A percentile compares a stretch with the other conserved stretches of the same genome.
These are phyloP conservation scores for Heterococcus sp. DNA, from an alignment of 108 stramenopile genomes.

Conservation along the genomic window DNA sequence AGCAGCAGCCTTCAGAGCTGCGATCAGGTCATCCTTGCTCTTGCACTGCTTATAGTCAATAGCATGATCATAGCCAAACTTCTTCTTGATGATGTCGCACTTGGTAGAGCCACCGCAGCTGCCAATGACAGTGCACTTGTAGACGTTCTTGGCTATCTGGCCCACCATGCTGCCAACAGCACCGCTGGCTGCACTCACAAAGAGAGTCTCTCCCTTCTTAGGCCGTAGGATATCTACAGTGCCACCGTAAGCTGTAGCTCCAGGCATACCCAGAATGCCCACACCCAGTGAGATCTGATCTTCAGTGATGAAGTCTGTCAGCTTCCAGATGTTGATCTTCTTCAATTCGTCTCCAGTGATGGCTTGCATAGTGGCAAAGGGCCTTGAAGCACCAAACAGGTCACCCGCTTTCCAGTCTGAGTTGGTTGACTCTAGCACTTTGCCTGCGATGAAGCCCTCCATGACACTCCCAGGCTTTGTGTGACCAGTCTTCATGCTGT, in stretches of 20 bases:
- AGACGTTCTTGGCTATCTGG: conserved; percentile 17
- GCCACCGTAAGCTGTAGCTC: conserved; percentile 25
- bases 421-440: conserved; percentile 10
- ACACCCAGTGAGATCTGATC: conserved; percentile 6
- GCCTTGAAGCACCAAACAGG: conserved; percentile 5
- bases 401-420: conserved; percentile 9
- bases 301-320: neutral
- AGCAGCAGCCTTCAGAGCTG: neutral
- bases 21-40: neutral
- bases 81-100: neutral
- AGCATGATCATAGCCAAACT: conserved; percentile 9
- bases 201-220: conserved; percentile 26
- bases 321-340: neutral
- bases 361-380: conserved; percentile 4
- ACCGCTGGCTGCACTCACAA: conserved; percentile 10
- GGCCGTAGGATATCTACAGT: conserved; percentile 11
- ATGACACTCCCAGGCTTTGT: too few species aligned
- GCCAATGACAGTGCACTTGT: conserved; percentile 8
- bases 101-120: conserved; percentile 7
- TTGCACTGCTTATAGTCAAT: conserved; percentile 9
- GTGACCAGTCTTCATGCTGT: too few species aligned
- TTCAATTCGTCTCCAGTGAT: neutral
- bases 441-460: conserved; percentile 15
- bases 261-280: conserved; percentile 36
- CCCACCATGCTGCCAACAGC: conserved; percentile 26